Percentiles rank a stretch among this genome's conserved stretches.
phyloP scores from a whole-genome alignment of 2,329 filamentous ascomycete species.

The Calonectria multiphialidica region DNA sequence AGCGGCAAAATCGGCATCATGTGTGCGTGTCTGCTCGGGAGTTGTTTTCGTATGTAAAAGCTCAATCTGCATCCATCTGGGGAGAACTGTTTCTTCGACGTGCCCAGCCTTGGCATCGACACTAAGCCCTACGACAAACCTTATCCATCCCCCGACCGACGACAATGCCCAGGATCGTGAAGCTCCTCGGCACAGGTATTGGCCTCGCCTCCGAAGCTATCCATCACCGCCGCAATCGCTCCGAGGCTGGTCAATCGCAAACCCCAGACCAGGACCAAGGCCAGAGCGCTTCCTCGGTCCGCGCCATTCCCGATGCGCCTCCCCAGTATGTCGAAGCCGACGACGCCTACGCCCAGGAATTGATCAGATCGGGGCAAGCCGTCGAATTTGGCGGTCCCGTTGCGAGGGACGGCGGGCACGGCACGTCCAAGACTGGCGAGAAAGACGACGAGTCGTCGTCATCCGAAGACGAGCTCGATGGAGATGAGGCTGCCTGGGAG shows the following conservation, averaged over 20 bases:
- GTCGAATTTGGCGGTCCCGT: background rate
- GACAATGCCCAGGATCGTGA: constrained; percentile 2
- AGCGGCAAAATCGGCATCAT: constrained; percentile 2
- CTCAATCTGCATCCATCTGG: background rate
- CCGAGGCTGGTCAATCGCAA: background rate
- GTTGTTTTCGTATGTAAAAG: background rate
- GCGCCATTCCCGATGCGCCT: background rate
- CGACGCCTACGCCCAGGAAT: background rate
- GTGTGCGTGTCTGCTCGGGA: too few species aligned
- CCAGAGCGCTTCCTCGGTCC: background rate
- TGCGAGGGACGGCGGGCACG: background rate
- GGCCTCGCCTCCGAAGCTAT: constrained; percentile 15
- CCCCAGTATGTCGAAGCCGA: constrained; percentile 4
- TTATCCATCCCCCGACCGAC: background rate
- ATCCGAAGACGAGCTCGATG: constrained; percentile 1
- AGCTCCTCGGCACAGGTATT: constrained; percentile 9
- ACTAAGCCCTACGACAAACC: background rate
- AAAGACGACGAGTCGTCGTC: constrained; percentile 2
- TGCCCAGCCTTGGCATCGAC: background rate
- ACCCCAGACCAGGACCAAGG: background rate
- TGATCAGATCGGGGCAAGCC: background rate
- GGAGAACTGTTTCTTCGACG: background rate
- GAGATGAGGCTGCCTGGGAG: constrained; percentile 10
- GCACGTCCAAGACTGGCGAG: background rate
- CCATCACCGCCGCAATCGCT: constrained; percentile 1